Evolutionary conservation across 2,329 filamentous ascomycete species (phyloP), one percentile per base, ranked within the genome.

Genomic region (Xylaria sp.): DNA sequence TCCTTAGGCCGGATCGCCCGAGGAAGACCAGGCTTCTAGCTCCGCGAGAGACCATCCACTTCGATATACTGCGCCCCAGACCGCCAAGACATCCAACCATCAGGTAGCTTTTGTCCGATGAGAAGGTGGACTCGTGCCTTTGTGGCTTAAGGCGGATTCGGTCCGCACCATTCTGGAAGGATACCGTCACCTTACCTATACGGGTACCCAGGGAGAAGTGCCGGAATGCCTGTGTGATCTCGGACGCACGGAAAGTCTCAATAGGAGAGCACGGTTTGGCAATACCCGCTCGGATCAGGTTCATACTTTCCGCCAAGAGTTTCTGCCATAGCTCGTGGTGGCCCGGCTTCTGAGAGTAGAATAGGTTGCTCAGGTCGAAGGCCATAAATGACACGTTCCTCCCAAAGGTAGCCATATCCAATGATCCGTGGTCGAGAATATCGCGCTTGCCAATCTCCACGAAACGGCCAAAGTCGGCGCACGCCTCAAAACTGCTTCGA

Each of bases 271-370:
- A 48, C 3, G 50, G 44, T 16, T 48, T 39, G 2, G 45, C 50
- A 26, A 24, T 42, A 16, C 44, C 42, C 7, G 20, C 16, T 7
- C 54, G 54, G 13, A 42, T 13, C 3, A 56, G 49, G 2, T 39
- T 20, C 44, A 56, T 45, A 13, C 11, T 39, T n/a, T 48, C 34
- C 9, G 37, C 44, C 7, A 63, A 29, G 2, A 74, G 63, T 7
- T 73, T 68, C 41, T 75, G 76, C 1, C 73, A 75, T 1, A 73
- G 24, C 13, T n/a, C 19, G 18, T 29, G 54, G 18, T 49, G 37
- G 1, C 11, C 13, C 8, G 13, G n/a, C 17, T 47, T 42, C 6
- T 39, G 8, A 5, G 48, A 44, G n/a, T 52, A 29, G 11, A 19
- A 38, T 1, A 56, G 44, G 7, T 26, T 46, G 41, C 48, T 49